phyloP scores from a whole-genome alignment of 805 yeast genomes.

The Barnettozyma siamensis region DNA sequence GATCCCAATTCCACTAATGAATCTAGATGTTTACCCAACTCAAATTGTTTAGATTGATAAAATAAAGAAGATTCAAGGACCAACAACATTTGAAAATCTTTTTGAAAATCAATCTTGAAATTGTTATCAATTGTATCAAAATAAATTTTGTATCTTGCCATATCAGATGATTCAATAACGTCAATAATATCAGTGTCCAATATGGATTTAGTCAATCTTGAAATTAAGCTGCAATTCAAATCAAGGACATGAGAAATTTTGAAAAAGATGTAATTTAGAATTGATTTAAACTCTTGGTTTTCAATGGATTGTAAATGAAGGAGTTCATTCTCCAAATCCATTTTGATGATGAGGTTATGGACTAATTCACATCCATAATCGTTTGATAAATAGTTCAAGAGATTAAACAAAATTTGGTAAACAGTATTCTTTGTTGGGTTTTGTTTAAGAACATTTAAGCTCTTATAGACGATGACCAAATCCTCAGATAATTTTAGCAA shows the following conservation, averaged over 20 bases:
- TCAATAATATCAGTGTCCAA: slow-evolving; percentile 13
- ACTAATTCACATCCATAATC: slow-evolving; percentile 12
- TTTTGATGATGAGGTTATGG: slow-evolving; percentile 5
- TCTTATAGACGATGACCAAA: slow-evolving; percentile 4
- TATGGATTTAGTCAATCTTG: slow-evolving; percentile 2
- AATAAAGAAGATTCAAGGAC: slow-evolving; percentile 10
- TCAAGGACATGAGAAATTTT: slow-evolving; percentile 7
- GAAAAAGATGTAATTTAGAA: slow-evolving; percentile 12
- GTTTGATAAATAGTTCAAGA: slow-evolving; percentile 7
- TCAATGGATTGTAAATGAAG: slow-evolving; percentile 3
- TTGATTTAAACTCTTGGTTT: not conserved
- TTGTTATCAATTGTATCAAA: slow-evolving; percentile 26
- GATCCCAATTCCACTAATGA: slow-evolving; percentile 20
- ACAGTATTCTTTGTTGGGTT: not conserved
- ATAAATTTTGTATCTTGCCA: slow-evolving; percentile 19
- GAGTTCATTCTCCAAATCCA: slow-evolving; percentile 8
- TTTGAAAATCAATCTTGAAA: slow-evolving; percentile 14
- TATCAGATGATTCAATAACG: slow-evolving; percentile 13
- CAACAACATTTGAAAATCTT: slow-evolving; percentile 15
- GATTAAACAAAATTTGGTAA: slow-evolving; percentile 1
- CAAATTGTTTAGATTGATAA: slow-evolving; percentile 11
- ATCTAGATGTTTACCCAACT: slow-evolving; percentile 11
- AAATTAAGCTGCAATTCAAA: not conserved
- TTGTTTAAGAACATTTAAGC: slow-evolving; percentile 1
- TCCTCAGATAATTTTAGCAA: slow-evolving; percentile 12